Evolutionary conservation across 2,329 filamentous ascomycete genomes (phyloP), one percentile per base, ranked within the genome.

Genomic region (Plenodomus tracheiphilus): DNA sequence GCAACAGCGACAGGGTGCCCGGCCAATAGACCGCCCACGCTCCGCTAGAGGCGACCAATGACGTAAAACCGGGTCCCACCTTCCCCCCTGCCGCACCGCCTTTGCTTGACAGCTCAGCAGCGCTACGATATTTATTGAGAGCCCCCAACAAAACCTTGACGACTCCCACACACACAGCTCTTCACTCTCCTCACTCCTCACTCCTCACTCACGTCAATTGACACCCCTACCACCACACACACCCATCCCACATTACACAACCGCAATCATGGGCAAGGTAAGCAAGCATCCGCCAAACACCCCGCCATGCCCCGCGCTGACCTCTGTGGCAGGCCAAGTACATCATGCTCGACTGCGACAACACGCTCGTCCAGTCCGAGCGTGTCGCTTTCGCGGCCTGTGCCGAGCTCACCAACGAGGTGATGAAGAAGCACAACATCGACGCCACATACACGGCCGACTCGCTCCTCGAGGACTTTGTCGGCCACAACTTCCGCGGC

Each of bases 401-500:
- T 75, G 89, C 91, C 66, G 88, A 89, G 52, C 85, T 96, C 58
- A 87, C 91, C 79, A 96, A 96, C 77, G 80, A 91, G 74, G 89
- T 96, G 72, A 85, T 93, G 71, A 79, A 81, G 62, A 81, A 82
- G 66, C 81, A 87, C 67, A 77, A 80, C 63, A 79, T 90, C 64
- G 67, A 79, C 20, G 79, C 84, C 62, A 84, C 82, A 69, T 96
- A 95, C 79, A 91, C 88, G 3, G 88, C 88, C 66, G 83, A 86
- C 40, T 81, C 85, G 51, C 85, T 96, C 56, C 89, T 96, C 76
- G 78, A 81, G 62, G 89, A 96, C 76, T 96, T 95, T 66, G 90
- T 96, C 62, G 91, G 92, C 64, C 88, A 94, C 73, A 96, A 95
- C 82, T 96, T 96, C 82, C 89, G 91, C 61, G 89, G 90, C 75